Conservation (phyloP, 148 eudicot species). For the Rhododendron ovatum region DNA sequence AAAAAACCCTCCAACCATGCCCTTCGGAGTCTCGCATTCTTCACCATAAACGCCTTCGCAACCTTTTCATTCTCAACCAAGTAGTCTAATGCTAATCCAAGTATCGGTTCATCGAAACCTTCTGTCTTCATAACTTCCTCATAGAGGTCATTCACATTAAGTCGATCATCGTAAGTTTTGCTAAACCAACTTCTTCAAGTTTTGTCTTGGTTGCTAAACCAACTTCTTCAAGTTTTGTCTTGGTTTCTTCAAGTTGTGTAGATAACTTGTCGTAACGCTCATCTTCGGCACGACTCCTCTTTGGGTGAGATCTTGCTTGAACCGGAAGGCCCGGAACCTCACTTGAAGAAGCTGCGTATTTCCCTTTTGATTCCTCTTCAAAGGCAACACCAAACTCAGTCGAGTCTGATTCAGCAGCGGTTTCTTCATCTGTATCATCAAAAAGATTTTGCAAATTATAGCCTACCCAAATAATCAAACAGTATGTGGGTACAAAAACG, state of each 20-base stretch:
- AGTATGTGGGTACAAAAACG: conserved; percentile 9
- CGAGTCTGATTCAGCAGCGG: neutral
- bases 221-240: no score
- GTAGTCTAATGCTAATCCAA: neutral
- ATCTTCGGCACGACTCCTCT: neutral
- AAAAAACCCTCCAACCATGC: no score
- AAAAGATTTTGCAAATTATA: neutral
- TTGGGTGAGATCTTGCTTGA: neutral
- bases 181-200: neutral
- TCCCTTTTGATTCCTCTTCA: neutral
- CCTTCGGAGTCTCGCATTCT: no score
- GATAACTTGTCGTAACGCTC: neutral
- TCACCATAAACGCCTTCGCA: no score
- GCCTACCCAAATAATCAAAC: conserved; percentile 25
- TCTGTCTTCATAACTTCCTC: no score
- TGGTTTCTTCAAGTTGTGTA: neutral
- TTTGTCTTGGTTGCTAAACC: neutral
- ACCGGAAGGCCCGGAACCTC: neutral
- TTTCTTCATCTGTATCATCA: neutral
- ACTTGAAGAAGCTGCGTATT: neutral
- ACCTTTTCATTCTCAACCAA: neutral
- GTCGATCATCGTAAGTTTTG: neutral
- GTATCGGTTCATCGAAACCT: no score
- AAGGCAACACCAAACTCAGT: neutral
- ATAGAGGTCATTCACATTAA: no score